Percentiles rank a stretch among this genome's conserved stretches.
Evolutionary conservation across 2,329 filamentous ascomycete species (phyloP).

Genomic region (Pseudogymnoascus sp.): DNA sequence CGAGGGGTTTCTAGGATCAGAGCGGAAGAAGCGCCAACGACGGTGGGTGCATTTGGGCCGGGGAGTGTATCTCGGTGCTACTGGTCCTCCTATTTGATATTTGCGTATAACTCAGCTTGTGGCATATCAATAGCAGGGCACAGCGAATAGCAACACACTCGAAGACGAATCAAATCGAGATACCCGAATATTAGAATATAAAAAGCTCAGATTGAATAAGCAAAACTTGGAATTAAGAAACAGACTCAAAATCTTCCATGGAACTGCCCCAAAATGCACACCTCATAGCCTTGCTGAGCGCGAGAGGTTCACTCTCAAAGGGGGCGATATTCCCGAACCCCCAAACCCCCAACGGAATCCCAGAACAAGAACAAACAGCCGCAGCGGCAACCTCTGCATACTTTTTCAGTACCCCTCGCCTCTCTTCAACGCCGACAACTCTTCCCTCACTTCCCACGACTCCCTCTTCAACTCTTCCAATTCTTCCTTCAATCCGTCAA

Average conservation of each 20-base stretch:
- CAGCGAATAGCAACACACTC: no score
- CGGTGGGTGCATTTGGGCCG: no score
- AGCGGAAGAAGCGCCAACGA: no score
- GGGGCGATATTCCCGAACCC: not conserved
- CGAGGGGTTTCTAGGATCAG: no score
- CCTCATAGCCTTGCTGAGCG: not conserved
- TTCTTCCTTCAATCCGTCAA: not conserved
- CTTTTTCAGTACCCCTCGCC: not conserved
- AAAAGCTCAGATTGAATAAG: not conserved
- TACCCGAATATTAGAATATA: no score
- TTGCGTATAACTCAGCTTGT: no score
- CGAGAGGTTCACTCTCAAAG: not conserved
- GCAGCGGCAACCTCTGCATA: not conserved
- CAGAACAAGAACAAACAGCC: not conserved
- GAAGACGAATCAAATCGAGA: no score
- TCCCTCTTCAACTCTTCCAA: not conserved
- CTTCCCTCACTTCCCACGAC: not conserved
- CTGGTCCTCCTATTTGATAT: no score
- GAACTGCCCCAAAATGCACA: not conserved
- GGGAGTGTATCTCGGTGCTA: no score
- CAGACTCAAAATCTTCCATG: not conserved
- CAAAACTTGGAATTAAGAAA: not conserved
- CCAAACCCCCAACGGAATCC: not conserved
- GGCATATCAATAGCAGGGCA: no score
- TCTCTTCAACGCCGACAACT: not conserved